Conservation (phyloP, 177 flowering plant species). For the Vitis hybrid region DNA sequence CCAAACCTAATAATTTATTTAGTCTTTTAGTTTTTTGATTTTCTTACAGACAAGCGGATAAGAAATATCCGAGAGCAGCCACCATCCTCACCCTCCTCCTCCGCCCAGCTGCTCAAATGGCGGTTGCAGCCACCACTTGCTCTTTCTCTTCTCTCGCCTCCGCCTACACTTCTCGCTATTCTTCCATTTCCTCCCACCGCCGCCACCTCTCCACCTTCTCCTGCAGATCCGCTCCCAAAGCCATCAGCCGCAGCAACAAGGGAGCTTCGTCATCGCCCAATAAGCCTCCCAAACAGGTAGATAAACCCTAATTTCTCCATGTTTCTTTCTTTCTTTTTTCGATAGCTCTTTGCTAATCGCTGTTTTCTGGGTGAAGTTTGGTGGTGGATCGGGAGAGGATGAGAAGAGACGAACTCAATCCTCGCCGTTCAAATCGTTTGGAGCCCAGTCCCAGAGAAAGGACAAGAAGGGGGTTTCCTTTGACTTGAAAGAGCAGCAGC, state of each 20-base stretch:
- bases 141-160: slow-evolving; percentile 45
- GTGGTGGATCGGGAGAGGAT: slow-evolving; percentile 16
- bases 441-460: slow-evolving; percentile 37
- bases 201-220: slow-evolving; percentile 25
- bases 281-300: slow-evolving; percentile 35
- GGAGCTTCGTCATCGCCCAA: slow-evolving; percentile 16
- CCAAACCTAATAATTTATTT: no score
- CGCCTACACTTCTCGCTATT: slow-evolving; percentile 23
- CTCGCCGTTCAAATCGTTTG: slow-evolving; percentile 47
- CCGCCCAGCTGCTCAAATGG: slow-evolving; percentile 30
- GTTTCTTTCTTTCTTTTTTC: no score
- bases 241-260: slow-evolving; percentile 16
- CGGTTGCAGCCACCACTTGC: slow-evolving; percentile 45
- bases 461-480: slow-evolving; percentile 45
- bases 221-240: slow-evolving; percentile 11
- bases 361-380: slow-evolving; percentile 37
- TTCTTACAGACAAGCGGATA: slow-evolving; percentile 7
- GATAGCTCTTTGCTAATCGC: slow-evolving; percentile 33
- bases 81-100: neutral
- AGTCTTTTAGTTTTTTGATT: neutral
- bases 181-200: slow-evolving; percentile 20
- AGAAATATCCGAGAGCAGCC: neutral
- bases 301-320: neutral
- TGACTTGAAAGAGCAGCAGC: slow-evolving; percentile 69
- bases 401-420: slow-evolving; percentile 40